Conservation (phyloP, 169 alveolate species). For the Cardiosporidium cionae region DNA sequence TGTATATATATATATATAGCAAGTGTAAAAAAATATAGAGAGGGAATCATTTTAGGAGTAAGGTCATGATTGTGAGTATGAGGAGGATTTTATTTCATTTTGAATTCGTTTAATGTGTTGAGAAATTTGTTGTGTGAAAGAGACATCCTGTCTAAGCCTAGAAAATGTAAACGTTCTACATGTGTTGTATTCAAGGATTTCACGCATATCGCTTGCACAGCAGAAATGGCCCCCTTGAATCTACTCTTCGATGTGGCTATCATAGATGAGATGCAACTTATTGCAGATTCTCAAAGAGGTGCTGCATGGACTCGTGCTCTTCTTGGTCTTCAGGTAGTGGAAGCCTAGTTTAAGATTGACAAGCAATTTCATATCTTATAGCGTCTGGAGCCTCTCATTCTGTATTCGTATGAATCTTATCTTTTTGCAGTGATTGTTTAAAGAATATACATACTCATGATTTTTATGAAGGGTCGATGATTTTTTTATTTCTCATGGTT, state of each 20-base stretch:
- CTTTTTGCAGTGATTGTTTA: too few species aligned
- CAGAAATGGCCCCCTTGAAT: slow-evolving; percentile 69
- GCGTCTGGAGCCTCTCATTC: too few species aligned
- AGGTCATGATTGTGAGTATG: not conserved
- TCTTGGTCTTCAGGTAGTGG: slow-evolving; percentile 63
- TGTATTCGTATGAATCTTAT: too few species aligned
- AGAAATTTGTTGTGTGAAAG: not conserved
- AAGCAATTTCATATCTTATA: too few species aligned
- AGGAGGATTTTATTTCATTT: not conserved
- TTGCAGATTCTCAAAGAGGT: slow-evolving; percentile 75
- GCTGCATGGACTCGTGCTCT: slow-evolving; percentile 82
- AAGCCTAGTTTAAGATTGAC: too few species aligned
- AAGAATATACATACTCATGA: too few species aligned
- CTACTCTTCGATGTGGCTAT: slow-evolving; percentile 71
- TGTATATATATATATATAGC: not conserved
- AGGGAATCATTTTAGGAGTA: not conserved
- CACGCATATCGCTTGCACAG: slow-evolving; percentile 79
- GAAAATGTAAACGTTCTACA: not conserved
- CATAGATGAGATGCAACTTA: slow-evolving; percentile 83
- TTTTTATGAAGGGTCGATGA: too few species aligned
- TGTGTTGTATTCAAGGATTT: slow-evolving; percentile 33
- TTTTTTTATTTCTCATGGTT: too few species aligned
- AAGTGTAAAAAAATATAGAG: not conserved
- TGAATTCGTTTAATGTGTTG: not conserved
- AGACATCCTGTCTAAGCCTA: not conserved